These are phyloP conservation scores for Fusarium phyllophilum DNA, from an alignment of 2,329 filamentous ascomycete species.

Conservation along the genomic window DNA sequence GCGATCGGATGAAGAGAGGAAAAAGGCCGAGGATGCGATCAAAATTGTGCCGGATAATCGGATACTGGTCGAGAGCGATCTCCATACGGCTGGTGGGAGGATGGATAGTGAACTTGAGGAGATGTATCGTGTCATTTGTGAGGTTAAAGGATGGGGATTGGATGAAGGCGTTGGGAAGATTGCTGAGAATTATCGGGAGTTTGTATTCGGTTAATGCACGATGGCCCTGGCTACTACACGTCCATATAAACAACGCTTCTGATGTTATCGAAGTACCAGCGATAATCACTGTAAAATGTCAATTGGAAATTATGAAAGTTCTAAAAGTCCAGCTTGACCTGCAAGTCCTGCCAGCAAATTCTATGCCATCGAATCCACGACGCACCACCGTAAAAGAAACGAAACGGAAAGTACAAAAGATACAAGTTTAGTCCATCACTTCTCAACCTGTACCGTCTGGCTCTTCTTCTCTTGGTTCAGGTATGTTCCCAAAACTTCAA, in stretches of 20 bases:
- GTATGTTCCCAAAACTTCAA: conserved; percentile 29
- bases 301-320: background rate
- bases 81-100: conserved; percentile 79
- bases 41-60: conserved; percentile 77
- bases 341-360: background rate
- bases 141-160: conserved; percentile 77
- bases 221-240: fast-evolving
- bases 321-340: background rate
- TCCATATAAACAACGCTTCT: fast-evolving
- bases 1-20: conserved; percentile 57
- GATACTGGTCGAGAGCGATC: conserved; percentile 85
- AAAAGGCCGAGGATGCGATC: conserved; percentile 70
- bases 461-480: background rate
- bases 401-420: too few relatives aligned
- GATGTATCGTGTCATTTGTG: conserved; percentile 76
- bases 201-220: conserved; percentile 67
- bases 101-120: conserved; percentile 83
- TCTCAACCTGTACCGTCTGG: background rate
- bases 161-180: conserved; percentile 74
- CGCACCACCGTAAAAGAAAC: background rate
- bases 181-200: conserved; percentile 77
- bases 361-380: background rate
- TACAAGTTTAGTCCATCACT: too few relatives aligned
- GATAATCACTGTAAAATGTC: too few relatives aligned
- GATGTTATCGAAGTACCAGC: too few relatives aligned